phyloP scores from a whole-genome alignment of 805 yeast species.

The Candida andamanensis region DNA sequence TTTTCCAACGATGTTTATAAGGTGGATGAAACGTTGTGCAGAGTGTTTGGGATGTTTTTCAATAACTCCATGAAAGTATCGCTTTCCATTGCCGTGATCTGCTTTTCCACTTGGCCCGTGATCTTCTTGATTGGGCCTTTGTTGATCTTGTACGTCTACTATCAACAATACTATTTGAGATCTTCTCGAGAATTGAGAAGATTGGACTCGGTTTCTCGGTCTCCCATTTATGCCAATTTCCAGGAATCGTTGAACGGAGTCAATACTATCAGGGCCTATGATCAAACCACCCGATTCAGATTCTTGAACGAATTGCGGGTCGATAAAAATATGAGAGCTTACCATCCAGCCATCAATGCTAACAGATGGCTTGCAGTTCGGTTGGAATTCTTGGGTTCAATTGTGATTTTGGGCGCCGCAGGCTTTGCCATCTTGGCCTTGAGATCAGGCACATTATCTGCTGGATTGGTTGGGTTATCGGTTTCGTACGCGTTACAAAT shows the following conservation, averaged over 20 bases:
- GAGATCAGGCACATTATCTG: slow-evolving; percentile 62
- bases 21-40: slow-evolving; percentile 72
- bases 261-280: slow-evolving; percentile 69
- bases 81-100: slow-evolving; percentile 75
- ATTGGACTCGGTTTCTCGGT: slow-evolving; percentile 71
- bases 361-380: slow-evolving; percentile 98
- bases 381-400: slow-evolving; percentile 83
- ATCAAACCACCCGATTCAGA: slow-evolving; percentile 57
- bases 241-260: slow-evolving; percentile 78
- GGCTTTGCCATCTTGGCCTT: slow-evolving; percentile 72
- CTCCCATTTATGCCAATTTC: slow-evolving; percentile 80
- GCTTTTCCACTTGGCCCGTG: slow-evolving; percentile 85
- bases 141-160: slow-evolving; percentile 56
- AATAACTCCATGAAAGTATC: slow-evolving; percentile 55
- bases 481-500: slow-evolving; percentile 89
- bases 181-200: slow-evolving; percentile 81
- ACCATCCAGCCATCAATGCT: slow-evolving; percentile 85
- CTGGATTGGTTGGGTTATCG: slow-evolving; percentile 92
- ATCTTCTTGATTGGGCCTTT: slow-evolving; percentile 68
- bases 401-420: slow-evolving; percentile 83
- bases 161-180: slow-evolving; percentile 70
- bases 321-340: slow-evolving; percentile 87
- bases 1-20: slow-evolving; percentile 88
- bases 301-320: slow-evolving; percentile 64
- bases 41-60: slow-evolving; percentile 68